Base-by-base conservation (phyloP, 768 basidiomycete genomes). In the Phaeotremella skinneri region DNA sequence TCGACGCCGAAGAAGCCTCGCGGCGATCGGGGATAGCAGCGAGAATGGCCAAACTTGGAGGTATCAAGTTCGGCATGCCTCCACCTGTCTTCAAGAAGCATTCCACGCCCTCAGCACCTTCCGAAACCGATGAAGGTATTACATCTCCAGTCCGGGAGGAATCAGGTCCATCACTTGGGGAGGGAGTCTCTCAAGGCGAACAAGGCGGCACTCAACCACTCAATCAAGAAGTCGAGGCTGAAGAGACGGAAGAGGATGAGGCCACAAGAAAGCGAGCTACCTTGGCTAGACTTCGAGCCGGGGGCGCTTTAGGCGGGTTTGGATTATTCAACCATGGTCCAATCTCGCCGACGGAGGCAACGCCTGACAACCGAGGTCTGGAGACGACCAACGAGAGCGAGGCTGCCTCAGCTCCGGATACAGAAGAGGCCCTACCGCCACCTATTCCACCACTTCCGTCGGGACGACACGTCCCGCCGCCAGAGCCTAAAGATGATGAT, bases 41-140 rank as follows among this genome's bases (percentile, higher is more conserved):
- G 58, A 83, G 92, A n/a, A 93, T 96, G 91, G 91, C 91, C 0
- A 90, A 85, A 69, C 80, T 96, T 0, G 90, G 92, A 16, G 90
- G 89, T 2, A 86, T 94, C 71, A 84, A 83, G 61, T 87, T 92
- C 63, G 90, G 90, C 0, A 85, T 82, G 43, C 70, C 73, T 4
- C 87, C 87, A 16, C 83, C 85, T 0, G 61, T 68, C 9, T 79
- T 81, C 17, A 67, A 59, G 20, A 50, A 66, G 52, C 50, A 67
- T 50, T 42, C 64, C 7, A 45, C 78, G 75, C 41, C 80, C 80
- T 1, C 74, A 79, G 17, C 76, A 14, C 27, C 62, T 9, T 20
- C 47, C 9, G 32, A 31, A 20, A 21, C 13, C 23, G 13, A 13
- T 4, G 58, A 37, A 21, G 56, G 21, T 7, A 61, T 63, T 1